Percentiles rank a stretch among this genome's conserved stretches.
Evolutionary conservation across 768 basidiomycete species (phyloP).

Genomic region (Suillus placidus): DNA sequence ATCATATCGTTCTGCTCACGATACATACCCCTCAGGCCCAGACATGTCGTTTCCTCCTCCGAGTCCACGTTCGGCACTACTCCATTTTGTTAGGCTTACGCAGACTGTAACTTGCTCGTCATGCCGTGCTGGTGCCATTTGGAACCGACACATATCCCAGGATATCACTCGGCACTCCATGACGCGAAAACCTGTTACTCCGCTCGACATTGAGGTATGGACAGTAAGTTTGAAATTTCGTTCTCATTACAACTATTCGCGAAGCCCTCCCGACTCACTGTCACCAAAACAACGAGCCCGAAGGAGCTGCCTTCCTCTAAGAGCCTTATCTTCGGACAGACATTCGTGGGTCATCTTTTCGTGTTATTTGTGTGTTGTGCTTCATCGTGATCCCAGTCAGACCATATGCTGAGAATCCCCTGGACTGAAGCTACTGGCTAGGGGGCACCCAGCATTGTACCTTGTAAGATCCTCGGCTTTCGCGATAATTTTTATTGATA

Average conservation of each 20-base stretch:
- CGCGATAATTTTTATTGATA: conserved; percentile 16
- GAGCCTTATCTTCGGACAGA: conserved; percentile 80
- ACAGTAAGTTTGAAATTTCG: not conserved
- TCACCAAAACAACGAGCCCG: conserved; percentile 53
- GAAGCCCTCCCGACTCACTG: conserved; percentile 56
- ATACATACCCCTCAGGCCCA: not conserved
- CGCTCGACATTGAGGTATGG: conserved; percentile 57
- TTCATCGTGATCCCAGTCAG: conserved; percentile 50
- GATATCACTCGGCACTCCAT: conserved; percentile 39
- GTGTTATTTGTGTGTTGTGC: conserved; percentile 14
- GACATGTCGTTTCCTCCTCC: conserved; percentile 24
- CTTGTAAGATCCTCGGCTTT: conserved; percentile 56
- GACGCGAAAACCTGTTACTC: conserved; percentile 48
- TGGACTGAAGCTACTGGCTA: conserved; percentile 79
- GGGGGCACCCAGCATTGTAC: conserved; percentile 78
- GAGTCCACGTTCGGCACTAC: conserved; percentile 10
- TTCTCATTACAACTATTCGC: conserved; percentile 5
- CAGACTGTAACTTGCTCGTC: not conserved
- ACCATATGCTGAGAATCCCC: conserved; percentile 85
- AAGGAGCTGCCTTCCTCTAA: conserved; percentile 65
- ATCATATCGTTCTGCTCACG: not conserved
- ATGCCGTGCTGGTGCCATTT: conserved; percentile 15
- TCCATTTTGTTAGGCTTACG: conserved; percentile 14
- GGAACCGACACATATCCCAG: conserved; percentile 16
- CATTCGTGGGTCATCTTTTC: conserved; percentile 58